These are phyloP conservation scores for Penicillium canariense DNA, from an alignment of 495 filamentous ascomycete genomes.

Conservation along the genomic window DNA sequence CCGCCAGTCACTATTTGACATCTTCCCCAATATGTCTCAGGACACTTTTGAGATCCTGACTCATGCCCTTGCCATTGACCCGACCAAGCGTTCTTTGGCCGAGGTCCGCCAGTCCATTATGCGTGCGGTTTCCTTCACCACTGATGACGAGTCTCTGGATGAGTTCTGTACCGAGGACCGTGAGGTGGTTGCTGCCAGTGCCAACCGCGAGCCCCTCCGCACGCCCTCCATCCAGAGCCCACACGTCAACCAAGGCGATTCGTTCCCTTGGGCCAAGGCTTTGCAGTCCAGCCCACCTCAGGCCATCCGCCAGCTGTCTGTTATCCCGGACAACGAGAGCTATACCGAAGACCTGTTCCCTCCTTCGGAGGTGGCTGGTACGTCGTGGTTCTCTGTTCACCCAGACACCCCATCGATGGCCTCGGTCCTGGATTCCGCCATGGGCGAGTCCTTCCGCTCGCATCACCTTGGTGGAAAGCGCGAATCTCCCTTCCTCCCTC, in stretches of 20 bases:
- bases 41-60: constrained; percentile 93
- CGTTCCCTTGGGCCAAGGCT: constrained; percentile 96
- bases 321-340: constrained; percentile 73
- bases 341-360: constrained; percentile 90
- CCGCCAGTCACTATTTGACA: constrained; percentile 92
- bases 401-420: constrained; percentile 74
- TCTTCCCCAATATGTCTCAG: constrained; percentile 97
- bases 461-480: constrained; percentile 45
- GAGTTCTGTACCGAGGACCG: constrained; percentile 89
- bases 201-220: constrained; percentile 91
- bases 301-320: constrained; percentile 78
- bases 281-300: constrained; percentile 74
- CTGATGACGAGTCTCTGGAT: constrained; percentile 84
- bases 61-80: constrained; percentile 85
- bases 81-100: constrained; percentile 77
- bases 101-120: constrained; percentile 72
- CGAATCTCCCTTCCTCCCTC: constrained; percentile 37
- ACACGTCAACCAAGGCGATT: constrained; percentile 68
- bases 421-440: constrained; percentile 71
- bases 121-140: constrained; percentile 87
- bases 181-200: constrained; percentile 67
- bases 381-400: constrained; percentile 69
- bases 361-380: constrained; percentile 65
- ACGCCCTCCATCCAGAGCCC: constrained; percentile 94
- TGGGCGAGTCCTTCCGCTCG: constrained; percentile 69